Percentiles rank a stretch among this genome's conserved stretches.
phyloP scores from a whole-genome alignment of 805 yeast genomes.

The Candida silvatica region DNA sequence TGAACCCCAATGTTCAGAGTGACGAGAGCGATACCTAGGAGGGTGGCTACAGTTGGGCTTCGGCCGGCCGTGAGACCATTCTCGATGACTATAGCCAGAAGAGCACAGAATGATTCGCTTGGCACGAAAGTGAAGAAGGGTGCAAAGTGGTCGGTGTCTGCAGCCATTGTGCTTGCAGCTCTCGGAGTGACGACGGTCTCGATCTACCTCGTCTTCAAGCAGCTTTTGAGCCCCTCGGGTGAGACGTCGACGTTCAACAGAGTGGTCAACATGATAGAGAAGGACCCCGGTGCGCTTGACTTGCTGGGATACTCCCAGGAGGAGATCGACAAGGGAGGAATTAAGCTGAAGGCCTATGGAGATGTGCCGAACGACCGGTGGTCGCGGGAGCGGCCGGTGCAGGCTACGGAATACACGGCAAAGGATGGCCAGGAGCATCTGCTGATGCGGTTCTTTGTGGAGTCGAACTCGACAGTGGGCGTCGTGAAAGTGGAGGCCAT shows the following conservation, averaged over 20 bases:
- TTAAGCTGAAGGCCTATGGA: conserved; percentile 75
- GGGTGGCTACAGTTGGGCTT: too few species aligned
- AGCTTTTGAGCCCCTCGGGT: conserved; percentile 80
- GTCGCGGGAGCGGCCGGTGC: conserved; percentile 83
- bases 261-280: conserved; percentile 70
- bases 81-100: background rate
- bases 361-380: conserved; percentile 63
- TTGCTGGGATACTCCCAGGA: conserved; percentile 33
- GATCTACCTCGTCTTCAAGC: conserved; percentile 68
- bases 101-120: background rate
- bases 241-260: conserved; percentile 87
- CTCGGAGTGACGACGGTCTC: conserved; percentile 59
- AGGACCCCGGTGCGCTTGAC: conserved; percentile 50
- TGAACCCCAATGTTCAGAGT: too few species aligned
- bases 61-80: background rate
- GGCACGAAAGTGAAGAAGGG: conserved; percentile 34
- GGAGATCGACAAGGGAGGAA: conserved; percentile 33
- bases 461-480: conserved; percentile 57
- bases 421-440: conserved; percentile 74
- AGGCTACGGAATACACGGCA: conserved; percentile 54
- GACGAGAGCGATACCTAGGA: too few species aligned
- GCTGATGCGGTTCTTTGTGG: conserved; percentile 80
- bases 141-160: conserved; percentile 52
- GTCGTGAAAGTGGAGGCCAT: conserved; percentile 75
- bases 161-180: conserved; percentile 59